Evolutionary conservation across 371 early-diverging fungal genomes (phyloP).

Genomic region (Catenaria anguillulae): DNA sequence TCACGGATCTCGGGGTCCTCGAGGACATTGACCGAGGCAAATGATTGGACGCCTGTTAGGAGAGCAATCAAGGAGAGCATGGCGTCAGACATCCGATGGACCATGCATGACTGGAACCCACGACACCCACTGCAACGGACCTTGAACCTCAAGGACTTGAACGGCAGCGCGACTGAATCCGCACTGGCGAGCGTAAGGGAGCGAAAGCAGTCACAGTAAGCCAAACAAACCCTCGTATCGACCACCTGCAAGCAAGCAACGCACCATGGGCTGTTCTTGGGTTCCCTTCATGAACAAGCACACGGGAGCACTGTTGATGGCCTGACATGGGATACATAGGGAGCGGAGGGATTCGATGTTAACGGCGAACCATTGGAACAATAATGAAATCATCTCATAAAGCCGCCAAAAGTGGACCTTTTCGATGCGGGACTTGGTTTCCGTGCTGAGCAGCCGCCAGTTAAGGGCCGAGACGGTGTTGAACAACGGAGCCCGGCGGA

Average conservation of each 20-base stretch:
- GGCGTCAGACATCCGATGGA: constrained; percentile 6
- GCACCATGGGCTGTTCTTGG: constrained; percentile 56
- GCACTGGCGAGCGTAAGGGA: constrained; percentile 37
- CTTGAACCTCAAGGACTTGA: constrained; percentile 74
- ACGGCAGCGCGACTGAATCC: constrained; percentile 84
- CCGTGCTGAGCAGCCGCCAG: not conserved
- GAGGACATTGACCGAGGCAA: constrained; percentile 69
- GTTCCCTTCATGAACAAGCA: constrained; percentile 94
- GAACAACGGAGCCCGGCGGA: not conserved
- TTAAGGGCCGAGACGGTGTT: not conserved
- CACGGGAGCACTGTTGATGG: constrained; percentile 49
- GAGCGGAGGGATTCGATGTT: not conserved
- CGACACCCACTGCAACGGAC: too few species aligned
- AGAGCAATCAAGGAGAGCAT: constrained; percentile 1
- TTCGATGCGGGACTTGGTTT: constrained; percentile 1
- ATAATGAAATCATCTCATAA: not conserved
- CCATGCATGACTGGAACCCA: too few species aligned
- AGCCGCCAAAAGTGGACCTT: not conserved
- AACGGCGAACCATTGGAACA: not conserved
- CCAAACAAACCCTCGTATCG: not conserved
- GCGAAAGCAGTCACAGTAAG: not conserved
- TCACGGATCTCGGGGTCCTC: constrained; percentile 75
- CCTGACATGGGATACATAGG: constrained; percentile 21
- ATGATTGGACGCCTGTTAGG: constrained; percentile 51
- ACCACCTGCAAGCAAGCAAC: not conserved